Evolutionary conservation across 495 filamentous ascomycete species (phyloP).

Genomic region (Elasticomyces elasticus): DNA sequence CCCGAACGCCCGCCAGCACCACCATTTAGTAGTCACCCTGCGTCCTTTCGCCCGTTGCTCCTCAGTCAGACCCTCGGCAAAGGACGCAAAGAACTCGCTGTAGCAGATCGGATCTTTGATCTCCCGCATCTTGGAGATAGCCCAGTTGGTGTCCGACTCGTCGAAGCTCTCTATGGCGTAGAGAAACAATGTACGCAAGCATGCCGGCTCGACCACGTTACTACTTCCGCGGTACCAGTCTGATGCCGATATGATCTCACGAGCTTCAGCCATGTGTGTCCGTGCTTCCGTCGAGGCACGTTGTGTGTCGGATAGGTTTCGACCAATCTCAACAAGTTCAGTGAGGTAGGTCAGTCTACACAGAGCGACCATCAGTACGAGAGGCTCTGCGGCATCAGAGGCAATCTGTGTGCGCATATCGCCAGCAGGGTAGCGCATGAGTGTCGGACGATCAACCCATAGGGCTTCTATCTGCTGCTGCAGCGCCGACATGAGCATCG

Average conservation of each 20-base stretch:
- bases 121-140: background rate
- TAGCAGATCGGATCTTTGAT: background rate
- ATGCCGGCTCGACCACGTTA: background rate
- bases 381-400: background rate
- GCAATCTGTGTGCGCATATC: background rate
- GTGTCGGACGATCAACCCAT: background rate
- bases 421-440: background rate
- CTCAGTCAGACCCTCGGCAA: background rate
- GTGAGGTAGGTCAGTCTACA: background rate
- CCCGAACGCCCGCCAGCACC: background rate
- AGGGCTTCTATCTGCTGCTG: background rate
- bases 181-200: background rate
- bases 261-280: background rate
- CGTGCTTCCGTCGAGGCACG: background rate
- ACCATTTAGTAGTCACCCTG: background rate
- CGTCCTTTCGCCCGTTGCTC: background rate
- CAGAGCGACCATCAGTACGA: background rate
- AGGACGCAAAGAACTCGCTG: background rate
- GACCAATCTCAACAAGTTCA: conserved; percentile 1
- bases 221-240: background rate
- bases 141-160: background rate
- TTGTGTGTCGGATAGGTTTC: background rate
- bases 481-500: background rate
- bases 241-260: background rate
- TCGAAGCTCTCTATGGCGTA: background rate